Evolutionary conservation across 2,329 filamentous ascomycete genomes (phyloP).

Genomic region (Thelonectria olida): DNA sequence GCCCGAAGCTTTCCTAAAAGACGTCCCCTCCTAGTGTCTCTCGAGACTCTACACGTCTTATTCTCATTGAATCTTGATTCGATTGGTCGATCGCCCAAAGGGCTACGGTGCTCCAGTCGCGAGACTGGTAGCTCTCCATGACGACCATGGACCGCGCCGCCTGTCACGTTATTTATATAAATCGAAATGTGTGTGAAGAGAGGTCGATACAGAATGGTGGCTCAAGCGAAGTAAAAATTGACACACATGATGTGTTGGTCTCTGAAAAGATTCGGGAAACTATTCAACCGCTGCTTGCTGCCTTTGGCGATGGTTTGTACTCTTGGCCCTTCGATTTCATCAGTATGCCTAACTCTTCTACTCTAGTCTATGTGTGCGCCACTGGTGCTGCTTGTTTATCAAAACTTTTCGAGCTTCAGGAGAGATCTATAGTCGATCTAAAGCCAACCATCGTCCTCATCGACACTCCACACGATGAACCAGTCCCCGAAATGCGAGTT

Average conservation of each 20-base stretch:
- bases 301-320: constrained; percentile 62
- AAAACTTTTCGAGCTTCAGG: constrained; percentile 63
- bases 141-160: constrained; percentile 66
- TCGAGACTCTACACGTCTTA: constrained; percentile 23
- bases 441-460: constrained; percentile 67
- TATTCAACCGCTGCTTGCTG: constrained; percentile 59
- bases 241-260: constrained; percentile 44
- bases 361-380: constrained; percentile 62
- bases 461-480: constrained; percentile 63
- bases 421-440: constrained; percentile 60
- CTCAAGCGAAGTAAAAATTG: constrained; percentile 22
- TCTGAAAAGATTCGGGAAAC: constrained; percentile 56
- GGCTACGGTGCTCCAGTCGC: constrained; percentile 68
- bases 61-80: constrained; percentile 30
- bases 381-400: constrained; percentile 63
- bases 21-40: constrained; percentile 26
- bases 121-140: constrained; percentile 67
- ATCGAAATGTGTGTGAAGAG: constrained; percentile 61
- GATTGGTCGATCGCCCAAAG: constrained; percentile 43
- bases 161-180: constrained; percentile 69
- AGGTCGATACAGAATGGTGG: constrained; percentile 48
- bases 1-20: constrained; percentile 5
- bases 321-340: constrained; percentile 11
- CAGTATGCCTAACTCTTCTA: constrained; percentile 30
- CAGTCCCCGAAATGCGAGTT: constrained; percentile 46